These are phyloP conservation scores for Gastrodia elata DNA, from an alignment of 106 monocot genomes.

Conservation along the genomic window DNA sequence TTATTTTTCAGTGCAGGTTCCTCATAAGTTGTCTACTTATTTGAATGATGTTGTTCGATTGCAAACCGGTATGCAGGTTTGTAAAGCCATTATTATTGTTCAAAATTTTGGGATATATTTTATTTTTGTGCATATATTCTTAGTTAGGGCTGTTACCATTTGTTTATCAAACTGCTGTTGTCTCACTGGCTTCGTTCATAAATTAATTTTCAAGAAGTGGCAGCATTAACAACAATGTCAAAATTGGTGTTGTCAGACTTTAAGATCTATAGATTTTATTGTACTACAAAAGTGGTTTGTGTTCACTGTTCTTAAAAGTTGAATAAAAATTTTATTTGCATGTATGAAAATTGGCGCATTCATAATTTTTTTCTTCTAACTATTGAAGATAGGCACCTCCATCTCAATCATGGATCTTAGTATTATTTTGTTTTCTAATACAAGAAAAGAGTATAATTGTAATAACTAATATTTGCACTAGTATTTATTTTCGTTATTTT, in stretches of 20 bases:
- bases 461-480: no score
- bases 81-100: conserved; percentile 2
- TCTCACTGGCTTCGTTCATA: neutral
- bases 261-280: neutral
- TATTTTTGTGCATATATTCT: neutral
- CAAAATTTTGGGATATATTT: neutral
- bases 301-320: neutral
- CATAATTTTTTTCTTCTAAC: no score
- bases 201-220: neutral
- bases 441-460: no score
- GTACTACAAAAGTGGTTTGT: neutral
- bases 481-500: no score
- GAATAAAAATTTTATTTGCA: neutral
- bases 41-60: conserved; percentile 79
- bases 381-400: no score
- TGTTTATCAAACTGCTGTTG: neutral
- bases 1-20: conserved; percentile 37
- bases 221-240: neutral
- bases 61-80: conserved; percentile 82
- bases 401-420: no score
- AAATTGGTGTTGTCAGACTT: neutral
- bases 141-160: neutral
- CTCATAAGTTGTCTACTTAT: conserved; percentile 45
- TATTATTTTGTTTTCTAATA: no score
- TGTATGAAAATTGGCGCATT: no score